phyloP scores from a whole-genome alignment of 2,329 filamentous ascomycete genomes.

The Phialocephala sp. region DNA sequence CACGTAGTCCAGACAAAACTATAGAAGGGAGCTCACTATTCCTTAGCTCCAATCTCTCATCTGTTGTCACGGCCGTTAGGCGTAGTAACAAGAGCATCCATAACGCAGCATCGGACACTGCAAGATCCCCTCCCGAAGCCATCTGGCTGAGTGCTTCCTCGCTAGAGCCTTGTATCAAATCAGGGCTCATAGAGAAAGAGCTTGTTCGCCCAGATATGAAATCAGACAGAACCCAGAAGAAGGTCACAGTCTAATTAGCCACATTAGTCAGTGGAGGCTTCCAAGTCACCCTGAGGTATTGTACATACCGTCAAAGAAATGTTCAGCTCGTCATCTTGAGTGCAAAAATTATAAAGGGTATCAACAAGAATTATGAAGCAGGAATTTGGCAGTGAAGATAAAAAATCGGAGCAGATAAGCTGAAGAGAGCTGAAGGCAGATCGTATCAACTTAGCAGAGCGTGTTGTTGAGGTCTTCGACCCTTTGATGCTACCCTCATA shows the following conservation, averaged over 20 bases:
- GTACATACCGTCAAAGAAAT: conserved; percentile 86
- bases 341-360: conserved; percentile 87
- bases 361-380: conserved; percentile 83
- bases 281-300: not conserved
- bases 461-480: conserved; percentile 47
- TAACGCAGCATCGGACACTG: conserved; percentile 71
- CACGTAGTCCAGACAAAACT: not conserved
- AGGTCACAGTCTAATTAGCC: conserved; percentile 72
- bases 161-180: conserved; percentile 59
- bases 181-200: conserved; percentile 62
- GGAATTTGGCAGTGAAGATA: conserved; percentile 71
- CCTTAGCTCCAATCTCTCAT: conserved; percentile 75
- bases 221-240: conserved; percentile 95
- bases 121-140: conserved; percentile 62
- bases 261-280: conserved; percentile 30
- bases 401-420: conserved; percentile 92
- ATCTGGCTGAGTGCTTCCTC: conserved; percentile 63
- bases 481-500: conserved; percentile 27
- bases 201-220: conserved; percentile 71
- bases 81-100: conserved; percentile 80
- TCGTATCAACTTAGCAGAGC: conserved; percentile 78
- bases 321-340: conserved; percentile 90
- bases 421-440: conserved; percentile 89
- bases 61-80: conserved; percentile 72
- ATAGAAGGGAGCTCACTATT: conserved; percentile 61